These are phyloP conservation scores for Xylaria curta DNA, from an alignment of 495 filamentous ascomycete species.

Conservation along the genomic window DNA sequence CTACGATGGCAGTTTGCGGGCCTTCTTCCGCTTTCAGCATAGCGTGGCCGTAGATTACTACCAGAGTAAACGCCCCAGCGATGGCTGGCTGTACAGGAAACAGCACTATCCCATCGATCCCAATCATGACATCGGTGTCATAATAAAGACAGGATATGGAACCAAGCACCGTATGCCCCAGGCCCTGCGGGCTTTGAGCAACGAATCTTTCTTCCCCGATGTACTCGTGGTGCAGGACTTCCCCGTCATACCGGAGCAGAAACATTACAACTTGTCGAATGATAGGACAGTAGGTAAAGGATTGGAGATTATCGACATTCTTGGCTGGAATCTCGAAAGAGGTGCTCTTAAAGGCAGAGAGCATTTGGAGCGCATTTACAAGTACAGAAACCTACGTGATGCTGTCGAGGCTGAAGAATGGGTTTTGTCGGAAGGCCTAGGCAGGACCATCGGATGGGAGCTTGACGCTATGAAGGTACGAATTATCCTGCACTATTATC, in stretches of 20 bases:
- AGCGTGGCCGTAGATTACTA: conserved; percentile 36
- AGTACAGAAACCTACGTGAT: conserved; percentile 45
- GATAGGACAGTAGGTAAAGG: conserved; percentile 33
- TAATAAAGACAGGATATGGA: conserved; percentile 56
- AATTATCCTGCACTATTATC: not conserved
- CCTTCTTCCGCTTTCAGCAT: conserved; percentile 42
- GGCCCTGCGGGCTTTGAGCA: conserved; percentile 46
- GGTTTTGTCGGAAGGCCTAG: conserved; percentile 42
- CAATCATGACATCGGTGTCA: conserved; percentile 45
- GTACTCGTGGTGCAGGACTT: conserved; percentile 53
- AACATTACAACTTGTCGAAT: conserved; percentile 31
- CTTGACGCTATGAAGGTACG: conserved; percentile 56
- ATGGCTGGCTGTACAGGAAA: conserved; percentile 37
- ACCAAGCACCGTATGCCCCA: conserved; percentile 44
- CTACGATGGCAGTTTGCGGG: conserved; percentile 34
- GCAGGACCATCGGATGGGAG: conserved; percentile 52
- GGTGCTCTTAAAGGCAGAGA: conserved; percentile 37
- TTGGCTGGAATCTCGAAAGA: conserved; percentile 41
- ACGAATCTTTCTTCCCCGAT: conserved; percentile 38
- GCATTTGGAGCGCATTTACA: conserved; percentile 38
- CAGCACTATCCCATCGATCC: conserved; percentile 43
- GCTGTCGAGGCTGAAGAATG: conserved; percentile 46
- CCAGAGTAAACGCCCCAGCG: conserved; percentile 39
- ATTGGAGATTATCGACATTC: conserved; percentile 40
- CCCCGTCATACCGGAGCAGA: conserved; percentile 34